Evolutionary conservation across 306 rosid species (phyloP).

Genomic region (Trichosanthes cucumerina): DNA sequence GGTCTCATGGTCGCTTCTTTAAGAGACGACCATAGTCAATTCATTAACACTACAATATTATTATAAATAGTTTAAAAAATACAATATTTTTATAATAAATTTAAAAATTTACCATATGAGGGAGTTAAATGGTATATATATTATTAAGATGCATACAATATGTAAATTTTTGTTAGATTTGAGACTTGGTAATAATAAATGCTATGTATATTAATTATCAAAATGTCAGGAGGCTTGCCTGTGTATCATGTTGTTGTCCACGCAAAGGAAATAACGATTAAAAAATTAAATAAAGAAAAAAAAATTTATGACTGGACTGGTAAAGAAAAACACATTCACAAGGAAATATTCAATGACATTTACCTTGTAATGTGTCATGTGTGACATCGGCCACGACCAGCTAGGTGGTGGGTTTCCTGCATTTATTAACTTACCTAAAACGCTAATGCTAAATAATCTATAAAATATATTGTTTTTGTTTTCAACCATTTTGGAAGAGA

Average conservation of each 20-base stretch:
- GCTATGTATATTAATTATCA: neutral
- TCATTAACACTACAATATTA: too few species aligned
- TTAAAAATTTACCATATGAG: too few species aligned
- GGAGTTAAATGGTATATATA: too few species aligned
- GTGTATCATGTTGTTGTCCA: neutral
- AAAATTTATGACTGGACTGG: neutral
- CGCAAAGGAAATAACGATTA: neutral
- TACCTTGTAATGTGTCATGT: neutral
- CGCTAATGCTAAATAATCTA: neutral
- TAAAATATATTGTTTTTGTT: too few species aligned
- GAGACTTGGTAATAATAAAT: neutral
- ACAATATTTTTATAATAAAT: too few species aligned
- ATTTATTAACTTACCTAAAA: neutral
- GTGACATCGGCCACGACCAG: neutral
- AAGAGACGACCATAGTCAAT: too few species aligned
- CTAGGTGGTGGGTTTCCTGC: neutral
- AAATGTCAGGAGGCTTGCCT: neutral
- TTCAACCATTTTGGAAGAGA: too few species aligned
- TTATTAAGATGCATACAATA: too few species aligned
- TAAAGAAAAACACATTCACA: neutral
- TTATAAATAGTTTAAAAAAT: too few species aligned
- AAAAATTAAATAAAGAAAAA: too few species aligned
- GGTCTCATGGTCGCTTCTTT: too few species aligned
- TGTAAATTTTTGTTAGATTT: neutral
- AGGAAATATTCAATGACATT: neutral